A percentile compares a stretch with the other conserved stretches of the same genome.
These are phyloP conservation scores for Zygosaccharomyces gambellarensis DNA, from an alignment of 805 yeast genomes.

Conservation along the genomic window DNA sequence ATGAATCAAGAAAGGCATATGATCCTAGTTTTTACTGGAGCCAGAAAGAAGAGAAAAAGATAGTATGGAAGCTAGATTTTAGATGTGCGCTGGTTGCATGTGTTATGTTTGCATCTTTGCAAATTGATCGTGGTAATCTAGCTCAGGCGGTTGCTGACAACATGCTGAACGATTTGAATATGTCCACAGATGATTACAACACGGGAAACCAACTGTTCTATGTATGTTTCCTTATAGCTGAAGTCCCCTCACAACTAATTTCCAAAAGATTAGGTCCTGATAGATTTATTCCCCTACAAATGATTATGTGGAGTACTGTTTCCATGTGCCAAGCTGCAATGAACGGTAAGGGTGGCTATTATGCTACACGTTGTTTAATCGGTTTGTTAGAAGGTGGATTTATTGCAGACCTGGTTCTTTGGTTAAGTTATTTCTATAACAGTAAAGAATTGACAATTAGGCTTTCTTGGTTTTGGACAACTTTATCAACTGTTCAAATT, in stretches of 20 bases:
- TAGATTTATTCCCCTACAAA: constrained; percentile 54
- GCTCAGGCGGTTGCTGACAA: constrained; percentile 56
- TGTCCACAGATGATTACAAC: constrained; percentile 55
- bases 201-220: constrained; percentile 51
- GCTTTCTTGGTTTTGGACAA: constrained; percentile 56
- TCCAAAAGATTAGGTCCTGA: constrained; percentile 61
- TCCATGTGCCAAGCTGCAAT: constrained; percentile 49
- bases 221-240: constrained; percentile 50
- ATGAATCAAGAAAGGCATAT: constrained; percentile 50
- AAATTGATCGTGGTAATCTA: constrained; percentile 54
- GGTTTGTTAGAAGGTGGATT: constrained; percentile 64
- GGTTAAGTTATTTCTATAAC: constrained; percentile 65
- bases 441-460: constrained; percentile 53
- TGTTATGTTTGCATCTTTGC: constrained; percentile 52
- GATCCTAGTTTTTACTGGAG: constrained; percentile 58
- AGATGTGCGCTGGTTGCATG: constrained; percentile 54
- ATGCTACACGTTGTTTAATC: constrained; percentile 44
- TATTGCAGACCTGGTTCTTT: constrained; percentile 57
- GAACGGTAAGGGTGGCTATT: constrained; percentile 40
- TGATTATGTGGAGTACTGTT: constrained; percentile 54
- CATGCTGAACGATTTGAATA: constrained; percentile 44
- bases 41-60: constrained; percentile 43
- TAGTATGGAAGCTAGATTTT: constrained; percentile 48
- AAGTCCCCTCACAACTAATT: constrained; percentile 59
- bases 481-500: constrained; percentile 45